Base-by-base conservation (phyloP, 2,329 filamentous ascomycete genomes). In the Fusarium caatingaense region DNA sequence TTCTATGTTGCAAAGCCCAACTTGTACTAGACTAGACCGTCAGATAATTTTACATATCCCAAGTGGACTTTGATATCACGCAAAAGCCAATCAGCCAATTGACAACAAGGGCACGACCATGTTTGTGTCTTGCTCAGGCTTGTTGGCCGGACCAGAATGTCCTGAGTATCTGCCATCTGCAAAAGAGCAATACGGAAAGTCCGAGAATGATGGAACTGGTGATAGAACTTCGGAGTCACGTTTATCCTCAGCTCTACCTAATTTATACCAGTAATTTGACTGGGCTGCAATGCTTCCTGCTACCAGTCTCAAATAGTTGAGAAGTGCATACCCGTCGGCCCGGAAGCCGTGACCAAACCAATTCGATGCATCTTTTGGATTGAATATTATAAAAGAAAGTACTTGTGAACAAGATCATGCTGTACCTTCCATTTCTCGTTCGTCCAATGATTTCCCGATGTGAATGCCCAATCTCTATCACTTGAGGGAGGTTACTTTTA, bases 141-240 rank as follows among this genome's bases (percentile, higher is more conserved):
- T 62, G 64, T 75, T 71, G 66, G 44, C 69, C 72, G 72, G 71
- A 68, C 51, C 64, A 69, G 54, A 70, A 41, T n/a, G 53, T 71
- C 68, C 68, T 66, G 25, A 34, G 56, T 27, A n/a, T 68, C 40
- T 55, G 53, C 45, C 49, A 58, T 37, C 28, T 48, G 32, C n/a
- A 23, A 37, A 45, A 44, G 25, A 28, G 41, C 21, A 25, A 54
- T 37, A 25, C 25, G 60, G 46, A 54, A 55, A 56, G 41, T 11
- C n/a, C 56, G 20, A 69, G 54, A 60, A 46, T n/a, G 37, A 32
- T 25, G 18, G 25, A 40, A 34, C 9, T 54, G 45, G 41, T 20
- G 45, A 56, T 42, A 37, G 30, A 42, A 37, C n/a, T 8, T 40
- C 40, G 23, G 23, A 20, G n/a, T 51, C 23, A 20, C 37, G n/a